Evolutionary conservation across 305 asterid species (phyloP).

Genomic region (Plantago coronopus): DNA sequence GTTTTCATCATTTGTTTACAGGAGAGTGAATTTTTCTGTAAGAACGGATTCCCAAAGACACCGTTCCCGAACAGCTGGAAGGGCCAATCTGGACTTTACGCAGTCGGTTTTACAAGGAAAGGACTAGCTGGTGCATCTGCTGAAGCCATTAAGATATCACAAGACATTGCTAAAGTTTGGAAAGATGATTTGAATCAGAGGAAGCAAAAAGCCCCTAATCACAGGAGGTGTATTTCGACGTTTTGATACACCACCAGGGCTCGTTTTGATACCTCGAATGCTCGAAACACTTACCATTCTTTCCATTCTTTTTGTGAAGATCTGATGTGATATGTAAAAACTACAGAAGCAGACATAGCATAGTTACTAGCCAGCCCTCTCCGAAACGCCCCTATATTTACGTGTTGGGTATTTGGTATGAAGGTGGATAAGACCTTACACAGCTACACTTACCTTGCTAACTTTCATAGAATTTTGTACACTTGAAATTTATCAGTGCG

Average conservation of each 20-base stretch:
- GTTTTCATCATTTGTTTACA: slow-evolving; percentile 9
- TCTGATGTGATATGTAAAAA: too few species aligned
- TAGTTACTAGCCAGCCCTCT: slow-evolving; percentile 38
- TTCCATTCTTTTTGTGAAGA: slow-evolving; percentile 1
- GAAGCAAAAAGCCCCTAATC: slow-evolving; percentile 57
- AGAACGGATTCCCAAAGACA: slow-evolving; percentile 55
- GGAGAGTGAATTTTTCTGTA: slow-evolving; percentile 36
- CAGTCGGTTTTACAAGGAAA: slow-evolving; percentile 67
- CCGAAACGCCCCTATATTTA: slow-evolving; percentile 30
- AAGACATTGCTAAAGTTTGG: slow-evolving; percentile 59
- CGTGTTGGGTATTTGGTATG: slow-evolving; percentile 36
- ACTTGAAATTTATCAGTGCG: not conserved
- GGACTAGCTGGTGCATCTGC: slow-evolving; percentile 74
- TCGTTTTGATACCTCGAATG: not conserved
- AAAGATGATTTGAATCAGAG: slow-evolving; percentile 59
- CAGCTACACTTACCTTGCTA: slow-evolving; percentile 6
- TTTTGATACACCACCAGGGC: slow-evolving; percentile 28
- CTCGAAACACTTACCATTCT: slow-evolving; percentile 1
- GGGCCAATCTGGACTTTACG: slow-evolving; percentile 35
- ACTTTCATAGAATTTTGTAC: not conserved
- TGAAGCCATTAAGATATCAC: slow-evolving; percentile 57
- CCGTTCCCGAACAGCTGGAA: slow-evolving; percentile 44
- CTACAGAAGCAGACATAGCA: slow-evolving; percentile 7
- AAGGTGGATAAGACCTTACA: slow-evolving; percentile 24
- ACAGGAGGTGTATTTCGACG: slow-evolving; percentile 58